Evolutionary conservation across 2,329 filamentous ascomycete species (phyloP).

Genomic region (Pseudomassariella vexata): DNA sequence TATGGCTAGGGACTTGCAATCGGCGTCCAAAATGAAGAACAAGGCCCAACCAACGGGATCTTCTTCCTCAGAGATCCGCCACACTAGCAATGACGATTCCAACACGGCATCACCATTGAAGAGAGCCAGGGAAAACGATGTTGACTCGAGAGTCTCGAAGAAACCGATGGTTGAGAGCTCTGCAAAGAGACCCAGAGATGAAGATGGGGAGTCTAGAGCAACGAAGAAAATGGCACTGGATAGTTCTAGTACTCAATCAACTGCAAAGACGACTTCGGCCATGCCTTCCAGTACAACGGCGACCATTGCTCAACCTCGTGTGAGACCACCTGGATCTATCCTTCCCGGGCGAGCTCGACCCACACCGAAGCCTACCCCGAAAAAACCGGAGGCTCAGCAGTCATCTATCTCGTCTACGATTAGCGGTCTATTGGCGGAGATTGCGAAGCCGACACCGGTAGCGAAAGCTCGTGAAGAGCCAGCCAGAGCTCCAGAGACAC

Average conservation of each 20-base stretch:
- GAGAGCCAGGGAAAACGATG: conserved; percentile 9
- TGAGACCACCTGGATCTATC: conserved; percentile 23
- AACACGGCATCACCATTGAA: conserved; percentile 6
- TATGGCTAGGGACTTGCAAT: conserved; percentile 7
- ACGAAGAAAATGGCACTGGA: conserved; percentile 33
- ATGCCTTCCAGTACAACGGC: conserved; percentile 10
- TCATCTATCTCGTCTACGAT: conserved; percentile 41
- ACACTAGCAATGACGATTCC: conserved; percentile 1
- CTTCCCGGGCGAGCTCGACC: conserved; percentile 45
- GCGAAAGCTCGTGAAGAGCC: conserved; percentile 31
- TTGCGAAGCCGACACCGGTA: conserved; percentile 45
- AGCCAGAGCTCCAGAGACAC: conserved; percentile 55
- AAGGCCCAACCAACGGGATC: conserved; percentile 1
- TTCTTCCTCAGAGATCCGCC: neutral
- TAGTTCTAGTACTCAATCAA: conserved; percentile 18
- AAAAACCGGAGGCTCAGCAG: conserved; percentile 27
- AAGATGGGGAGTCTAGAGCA: conserved; percentile 29
- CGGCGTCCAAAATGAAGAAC: conserved; percentile 7
- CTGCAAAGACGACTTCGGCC: conserved; percentile 22
- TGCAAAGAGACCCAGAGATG: conserved; percentile 32
- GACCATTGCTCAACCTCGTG: conserved; percentile 12
- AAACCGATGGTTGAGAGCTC: conserved; percentile 14
- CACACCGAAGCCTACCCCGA: conserved; percentile 33
- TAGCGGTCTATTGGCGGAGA: conserved; percentile 46
- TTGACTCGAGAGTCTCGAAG: conserved; percentile 9